These are phyloP conservation scores for Solanum bulbocastanum DNA, from an alignment of 257 asterid species.

Conservation along the genomic window DNA sequence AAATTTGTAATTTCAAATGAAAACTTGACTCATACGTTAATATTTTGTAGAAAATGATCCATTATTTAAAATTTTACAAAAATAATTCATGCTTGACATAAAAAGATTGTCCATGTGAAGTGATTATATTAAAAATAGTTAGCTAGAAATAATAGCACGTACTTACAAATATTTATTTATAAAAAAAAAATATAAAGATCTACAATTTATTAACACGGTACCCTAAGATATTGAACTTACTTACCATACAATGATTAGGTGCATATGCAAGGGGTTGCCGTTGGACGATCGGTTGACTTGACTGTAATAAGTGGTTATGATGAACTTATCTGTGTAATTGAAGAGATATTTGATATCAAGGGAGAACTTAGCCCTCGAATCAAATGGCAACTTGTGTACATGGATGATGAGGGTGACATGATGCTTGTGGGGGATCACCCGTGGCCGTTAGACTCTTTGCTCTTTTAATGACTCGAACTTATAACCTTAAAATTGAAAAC, in stretches of 20 bases:
- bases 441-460: conserved; percentile 45
- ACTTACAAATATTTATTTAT: no score
- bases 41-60: background rate
- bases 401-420: conserved; percentile 68
- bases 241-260: conserved; percentile 19
- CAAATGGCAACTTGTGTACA: conserved; percentile 63
- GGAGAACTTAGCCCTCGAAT: conserved; percentile 54
- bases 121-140: no score
- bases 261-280: conserved; percentile 75
- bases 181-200: no score
- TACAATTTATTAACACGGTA: no score
- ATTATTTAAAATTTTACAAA: no score
- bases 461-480: background rate
- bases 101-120: no score
- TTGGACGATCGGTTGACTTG: conserved; percentile 79
- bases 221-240: background rate
- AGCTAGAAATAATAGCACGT: no score
- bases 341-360: conserved; percentile 47
- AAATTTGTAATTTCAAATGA: background rate
- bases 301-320: conserved; percentile 41
- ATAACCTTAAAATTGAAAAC: no score
- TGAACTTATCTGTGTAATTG: conserved; percentile 47
- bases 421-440: conserved; percentile 86
- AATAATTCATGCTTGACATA: no score
- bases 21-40: background rate